A percentile compares a stretch with the other conserved stretches of the same genome.
These are phyloP conservation scores for Tilletia caries DNA, from an alignment of 1,284 basidiomycete species.

Conservation along the genomic window DNA sequence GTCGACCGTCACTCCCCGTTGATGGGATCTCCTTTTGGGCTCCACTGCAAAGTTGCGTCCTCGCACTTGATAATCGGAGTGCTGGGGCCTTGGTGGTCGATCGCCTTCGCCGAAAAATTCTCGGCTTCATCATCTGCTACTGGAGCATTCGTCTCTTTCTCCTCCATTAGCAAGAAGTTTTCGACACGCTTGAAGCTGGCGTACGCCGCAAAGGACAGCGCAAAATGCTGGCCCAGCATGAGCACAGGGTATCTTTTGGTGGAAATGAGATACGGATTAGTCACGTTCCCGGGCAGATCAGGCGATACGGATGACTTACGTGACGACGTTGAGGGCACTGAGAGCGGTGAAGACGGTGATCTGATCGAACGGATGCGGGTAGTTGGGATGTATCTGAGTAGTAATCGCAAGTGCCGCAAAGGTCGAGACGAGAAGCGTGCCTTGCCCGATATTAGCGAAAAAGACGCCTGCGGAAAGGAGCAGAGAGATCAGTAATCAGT, in stretches of 20 bases:
- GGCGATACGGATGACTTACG: neutral
- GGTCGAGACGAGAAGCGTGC: conserved; percentile 28
- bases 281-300: no score
- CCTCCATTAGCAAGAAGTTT: conserved; percentile 22
- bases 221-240: conserved; percentile 39
- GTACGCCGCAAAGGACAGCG: conserved; percentile 30
- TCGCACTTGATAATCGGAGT: neutral
- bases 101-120: neutral
- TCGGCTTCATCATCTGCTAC: neutral
- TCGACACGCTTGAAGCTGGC: conserved; percentile 40
- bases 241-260: conserved; percentile 27
- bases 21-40: neutral
- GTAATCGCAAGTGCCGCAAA: conserved; percentile 34
- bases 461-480: neutral
- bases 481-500: no score
- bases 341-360: conserved; percentile 42
- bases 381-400: conserved; percentile 21
- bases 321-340: conserved; percentile 32
- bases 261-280: neutral
- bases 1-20: conserved; percentile 6
- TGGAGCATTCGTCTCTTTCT: conserved; percentile 1
- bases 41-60: neutral
- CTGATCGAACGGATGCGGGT: conserved; percentile 29
- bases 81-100: neutral
- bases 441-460: conserved; percentile 25